These are phyloP conservation scores for Solanum appendiculatum DNA, from an alignment of 257 asterid genomes.

Conservation along the genomic window DNA sequence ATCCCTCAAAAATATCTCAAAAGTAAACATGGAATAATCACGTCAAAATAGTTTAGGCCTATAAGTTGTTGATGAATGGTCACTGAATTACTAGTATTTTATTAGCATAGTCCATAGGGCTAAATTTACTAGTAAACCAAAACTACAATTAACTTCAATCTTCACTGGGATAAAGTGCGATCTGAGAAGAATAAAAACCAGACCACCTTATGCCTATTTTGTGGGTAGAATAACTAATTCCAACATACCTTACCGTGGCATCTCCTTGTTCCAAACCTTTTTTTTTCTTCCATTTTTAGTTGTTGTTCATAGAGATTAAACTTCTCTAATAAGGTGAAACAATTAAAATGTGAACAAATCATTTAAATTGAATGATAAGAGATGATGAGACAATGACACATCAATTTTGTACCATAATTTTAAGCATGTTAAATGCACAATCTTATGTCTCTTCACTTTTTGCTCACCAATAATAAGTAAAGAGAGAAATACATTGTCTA, in stretches of 20 bases:
- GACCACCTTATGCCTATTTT: neutral
- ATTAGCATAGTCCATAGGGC: neutral
- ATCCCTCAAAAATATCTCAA: neutral
- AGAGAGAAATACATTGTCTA: neutral
- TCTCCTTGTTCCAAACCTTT: neutral
- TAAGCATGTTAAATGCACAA: neutral
- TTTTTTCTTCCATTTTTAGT: neutral
- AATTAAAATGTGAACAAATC: neutral
- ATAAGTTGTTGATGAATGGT: neutral
- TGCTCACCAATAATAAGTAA: neutral
- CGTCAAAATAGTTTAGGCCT: neutral
- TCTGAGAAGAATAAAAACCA: neutral
- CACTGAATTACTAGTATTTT: neutral
- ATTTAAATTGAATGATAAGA: neutral
- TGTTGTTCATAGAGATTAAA: neutral
- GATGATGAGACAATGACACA: neutral
- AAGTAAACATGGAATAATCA: neutral
- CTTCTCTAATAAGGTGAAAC: neutral
- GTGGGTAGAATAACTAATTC: neutral
- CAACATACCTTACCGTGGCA: too few relatives aligned
- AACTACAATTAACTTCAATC: neutral
- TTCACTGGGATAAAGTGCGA: neutral
- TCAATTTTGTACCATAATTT: neutral
- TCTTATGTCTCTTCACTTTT: neutral
- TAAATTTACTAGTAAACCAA: neutral